Evolutionary conservation across 805 yeast genomes (phyloP), one percentile per base, ranked within the genome.

Genomic region (Komagataella ulmi): DNA sequence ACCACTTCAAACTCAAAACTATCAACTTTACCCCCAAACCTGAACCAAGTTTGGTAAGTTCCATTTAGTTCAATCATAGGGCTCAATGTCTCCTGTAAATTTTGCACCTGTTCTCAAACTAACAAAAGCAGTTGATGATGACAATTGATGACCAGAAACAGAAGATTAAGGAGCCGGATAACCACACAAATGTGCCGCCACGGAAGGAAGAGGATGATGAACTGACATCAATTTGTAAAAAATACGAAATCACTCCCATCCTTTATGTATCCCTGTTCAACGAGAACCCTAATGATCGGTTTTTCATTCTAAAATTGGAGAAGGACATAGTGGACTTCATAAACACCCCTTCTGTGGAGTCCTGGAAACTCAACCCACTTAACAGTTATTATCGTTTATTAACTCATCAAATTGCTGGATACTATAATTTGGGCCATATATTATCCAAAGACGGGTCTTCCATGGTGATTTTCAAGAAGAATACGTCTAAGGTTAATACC

Each of bases 371-470:
- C 59, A 70, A 69, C 45, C 77, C 85, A 6, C 74, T 80, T 74
- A 85, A 85, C 62, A 81, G 88, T 2, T 85, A 81, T 61, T 80
- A 79, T 56, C 67, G 91, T 56, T 67, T 85, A 48, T 65, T 85
- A 51, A 74, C 84, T 0, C 90, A 85, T 63, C 85, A 83, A 56
- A 66, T 83, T 43, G 86, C 89, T 3, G 83, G 80, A 44, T 83
- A 82, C 61, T 81, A 83, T 59, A 67, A 71, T 21, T 62, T 84
- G 52, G 80, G 80, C 46, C 90, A 85, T 59, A 73, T 72, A 7
- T 56, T 74, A 47, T 65, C 78, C 10, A 76, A 73, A 56, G 80
- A 75, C 54, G 80, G 80, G 7, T 67, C 68, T 50, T 73, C 80
- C 12, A 68, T 68, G 71, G 71, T 68, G 3, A 58, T 68, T 17